These are phyloP conservation scores for Micractinium sp. DNA, from an alignment of 139 green algal genomes.

Conservation along the genomic window DNA sequence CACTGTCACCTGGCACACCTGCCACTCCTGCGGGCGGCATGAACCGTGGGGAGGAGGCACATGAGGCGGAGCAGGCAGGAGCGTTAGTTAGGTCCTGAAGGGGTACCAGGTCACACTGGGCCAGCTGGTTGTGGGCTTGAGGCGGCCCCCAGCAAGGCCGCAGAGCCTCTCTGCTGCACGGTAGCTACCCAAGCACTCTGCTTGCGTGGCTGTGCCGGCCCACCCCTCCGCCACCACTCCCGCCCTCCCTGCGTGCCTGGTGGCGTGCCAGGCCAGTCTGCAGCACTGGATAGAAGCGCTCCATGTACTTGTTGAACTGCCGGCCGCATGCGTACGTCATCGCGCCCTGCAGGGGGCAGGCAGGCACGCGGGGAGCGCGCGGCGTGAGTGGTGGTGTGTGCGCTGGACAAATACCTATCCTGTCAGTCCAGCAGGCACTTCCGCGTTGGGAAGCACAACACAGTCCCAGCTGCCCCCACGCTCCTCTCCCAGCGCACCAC, in stretches of 20 bases:
- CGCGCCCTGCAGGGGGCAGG: slow-evolving; percentile 56
- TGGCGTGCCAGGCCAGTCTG: slow-evolving; percentile 88
- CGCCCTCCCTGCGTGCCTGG: slow-evolving; percentile 43
- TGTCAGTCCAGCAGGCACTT: no score
- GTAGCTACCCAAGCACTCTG: no score
- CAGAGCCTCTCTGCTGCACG: no score
- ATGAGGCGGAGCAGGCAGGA: not conserved
- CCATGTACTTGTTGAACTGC: slow-evolving; percentile 95
- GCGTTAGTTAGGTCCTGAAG: not conserved
- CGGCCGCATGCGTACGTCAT: slow-evolving; percentile 81
- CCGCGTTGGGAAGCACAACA: no score
- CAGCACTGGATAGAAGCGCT: slow-evolving; percentile 84
- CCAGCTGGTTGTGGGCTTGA: not conserved
- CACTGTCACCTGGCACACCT: slow-evolving; percentile 86
- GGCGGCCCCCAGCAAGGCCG: no score
- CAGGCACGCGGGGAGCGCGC: not conserved
- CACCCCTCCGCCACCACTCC: not conserved
- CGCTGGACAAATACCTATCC: no score
- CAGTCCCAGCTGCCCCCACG: not conserved
- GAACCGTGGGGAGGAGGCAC: no score
- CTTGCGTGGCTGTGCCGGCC: no score
- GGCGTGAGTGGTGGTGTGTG: no score
- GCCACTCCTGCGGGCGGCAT: slow-evolving; percentile 60
- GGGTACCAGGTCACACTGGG: not conserved
- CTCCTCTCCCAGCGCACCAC: slow-evolving; percentile 45